phyloP scores from a whole-genome alignment of 441 rosid species.

The Corymbia calophylla region DNA sequence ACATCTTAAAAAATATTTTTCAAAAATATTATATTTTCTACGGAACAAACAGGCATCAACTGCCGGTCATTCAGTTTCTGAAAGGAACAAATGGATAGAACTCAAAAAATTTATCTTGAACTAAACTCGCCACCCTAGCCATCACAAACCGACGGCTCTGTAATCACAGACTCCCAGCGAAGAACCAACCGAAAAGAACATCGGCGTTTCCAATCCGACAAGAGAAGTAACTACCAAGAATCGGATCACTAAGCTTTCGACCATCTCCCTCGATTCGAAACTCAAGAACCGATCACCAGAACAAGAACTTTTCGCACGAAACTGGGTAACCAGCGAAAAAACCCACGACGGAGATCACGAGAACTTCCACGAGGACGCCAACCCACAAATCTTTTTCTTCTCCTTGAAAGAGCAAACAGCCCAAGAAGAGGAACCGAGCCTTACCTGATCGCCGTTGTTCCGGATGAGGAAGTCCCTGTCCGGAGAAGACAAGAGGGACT shows the following conservation, averaged over 20 bases:
- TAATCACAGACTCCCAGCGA: background rate
- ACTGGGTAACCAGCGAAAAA: background rate
- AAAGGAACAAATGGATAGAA: background rate
- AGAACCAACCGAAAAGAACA: background rate
- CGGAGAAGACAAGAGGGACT: background rate
- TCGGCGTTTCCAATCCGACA: background rate
- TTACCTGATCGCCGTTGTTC: background rate
- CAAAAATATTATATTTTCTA: too few relatives aligned
- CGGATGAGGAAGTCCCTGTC: background rate
- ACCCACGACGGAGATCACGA: background rate
- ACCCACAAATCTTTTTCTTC: background rate
- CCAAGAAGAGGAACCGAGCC: background rate
- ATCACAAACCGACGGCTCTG: background rate
- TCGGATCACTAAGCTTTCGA: background rate
- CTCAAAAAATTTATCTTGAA: background rate
- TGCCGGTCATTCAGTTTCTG: background rate
- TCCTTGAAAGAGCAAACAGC: background rate
- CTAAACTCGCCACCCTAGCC: background rate
- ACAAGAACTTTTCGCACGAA: background rate
- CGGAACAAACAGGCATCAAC: background rate
- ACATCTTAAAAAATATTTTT: too few relatives aligned
- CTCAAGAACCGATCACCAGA: background rate
- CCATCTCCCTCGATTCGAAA: background rate
- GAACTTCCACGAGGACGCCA: background rate
- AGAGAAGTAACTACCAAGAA: background rate